Base-by-base conservation (phyloP, 495 filamentous ascomycete species). In the Penicillium dipodomyicola region DNA sequence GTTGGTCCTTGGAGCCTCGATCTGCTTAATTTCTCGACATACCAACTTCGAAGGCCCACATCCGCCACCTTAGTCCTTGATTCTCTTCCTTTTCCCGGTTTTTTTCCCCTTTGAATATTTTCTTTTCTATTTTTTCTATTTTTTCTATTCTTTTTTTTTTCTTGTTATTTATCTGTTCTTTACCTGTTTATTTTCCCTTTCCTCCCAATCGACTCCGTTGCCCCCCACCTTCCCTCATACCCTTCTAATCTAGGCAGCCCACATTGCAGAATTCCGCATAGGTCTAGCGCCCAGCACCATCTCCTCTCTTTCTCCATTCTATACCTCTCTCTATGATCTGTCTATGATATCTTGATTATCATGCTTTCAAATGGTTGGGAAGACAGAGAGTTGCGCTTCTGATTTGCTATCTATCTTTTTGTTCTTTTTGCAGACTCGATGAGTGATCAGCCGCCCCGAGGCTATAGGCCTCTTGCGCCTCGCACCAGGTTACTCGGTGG, bases 381-480 rank as follows among this genome's bases (percentile, higher is more conserved):
- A 42, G 39, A 30, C 7, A 41, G 54, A 56, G 12, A n/a, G 22
- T 49, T 23, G 32, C 25, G 23, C 19, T 56, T 49, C 19, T 42
- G 25, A 49, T 44, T 45, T 12, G 33, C 15, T 40, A 23, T 32
- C 33, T 46, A 19, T 32, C 35, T 17, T 20, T 22, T 45, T 39
- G 12, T 25, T 44, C 29, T 41, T 43, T 41, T 45, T 22, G 51
- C 50, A 33, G 19, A 45, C 41, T 41, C 25, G 22, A 76, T 77
- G 73, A 61, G 64, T 62, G 63, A 73, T 33, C 50, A 40, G 29
- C 61, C 63, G 64, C 63, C 61, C n/a, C 54, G 67, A 41, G 53
- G 61, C 19, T 67, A 69, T 56, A 67, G 72, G 50, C 62, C 71
- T 44, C 67, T 77, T 57, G 74, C 74, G 19, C 74, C 74, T 49